These are phyloP conservation scores for Eucommia ulmoides DNA, from an alignment of 257 asterid species.

Conservation along the genomic window DNA sequence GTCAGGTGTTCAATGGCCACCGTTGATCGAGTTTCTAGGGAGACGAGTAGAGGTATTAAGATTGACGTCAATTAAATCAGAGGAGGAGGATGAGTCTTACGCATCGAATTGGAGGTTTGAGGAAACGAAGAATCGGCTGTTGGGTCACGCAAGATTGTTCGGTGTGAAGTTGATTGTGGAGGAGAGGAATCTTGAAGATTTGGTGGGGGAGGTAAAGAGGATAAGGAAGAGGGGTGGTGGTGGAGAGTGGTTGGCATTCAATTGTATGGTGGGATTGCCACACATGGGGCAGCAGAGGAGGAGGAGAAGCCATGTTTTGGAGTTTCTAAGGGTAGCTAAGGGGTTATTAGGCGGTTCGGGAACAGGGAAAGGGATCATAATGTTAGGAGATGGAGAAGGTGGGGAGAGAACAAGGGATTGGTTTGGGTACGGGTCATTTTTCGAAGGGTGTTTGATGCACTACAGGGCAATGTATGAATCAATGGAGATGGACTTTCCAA, in stretches of 20 bases:
- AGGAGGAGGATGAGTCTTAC: conserved; percentile 13
- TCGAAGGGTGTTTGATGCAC: conserved; percentile 26
- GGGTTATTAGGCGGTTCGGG: conserved; percentile 13
- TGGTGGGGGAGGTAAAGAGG: conserved; percentile 22
- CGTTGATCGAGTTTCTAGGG: conserved; percentile 41
- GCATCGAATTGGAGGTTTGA: conserved; percentile 24
- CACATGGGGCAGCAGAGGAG: conserved; percentile 48
- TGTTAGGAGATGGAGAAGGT: conserved; percentile 55
- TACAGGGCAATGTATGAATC: conserved; percentile 49
- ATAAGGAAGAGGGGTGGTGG: conserved; percentile 15
- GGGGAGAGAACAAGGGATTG: conserved; percentile 10
- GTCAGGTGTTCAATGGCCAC: conserved; percentile 60
- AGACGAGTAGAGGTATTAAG: conserved; percentile 20
- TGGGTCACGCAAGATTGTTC: conserved; percentile 27
- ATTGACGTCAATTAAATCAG: conserved; percentile 39
- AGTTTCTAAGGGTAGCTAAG: conserved; percentile 37
- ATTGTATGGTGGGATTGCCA: conserved; percentile 56
- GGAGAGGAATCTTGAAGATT: conserved; percentile 25
- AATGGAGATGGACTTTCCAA: conserved; percentile 48
- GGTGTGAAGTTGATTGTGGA: conserved; percentile 34
- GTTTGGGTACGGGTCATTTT: conserved; percentile 23
- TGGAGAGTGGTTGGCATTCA: conserved; percentile 49
- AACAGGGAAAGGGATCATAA: conserved; percentile 27
- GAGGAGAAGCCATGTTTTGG: conserved; percentile 17
- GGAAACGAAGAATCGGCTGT: conserved; percentile 35